Evolutionary conservation across 2,329 filamentous ascomycete species (phyloP).

Genomic region (Pochonia chlamydosporia): DNA sequence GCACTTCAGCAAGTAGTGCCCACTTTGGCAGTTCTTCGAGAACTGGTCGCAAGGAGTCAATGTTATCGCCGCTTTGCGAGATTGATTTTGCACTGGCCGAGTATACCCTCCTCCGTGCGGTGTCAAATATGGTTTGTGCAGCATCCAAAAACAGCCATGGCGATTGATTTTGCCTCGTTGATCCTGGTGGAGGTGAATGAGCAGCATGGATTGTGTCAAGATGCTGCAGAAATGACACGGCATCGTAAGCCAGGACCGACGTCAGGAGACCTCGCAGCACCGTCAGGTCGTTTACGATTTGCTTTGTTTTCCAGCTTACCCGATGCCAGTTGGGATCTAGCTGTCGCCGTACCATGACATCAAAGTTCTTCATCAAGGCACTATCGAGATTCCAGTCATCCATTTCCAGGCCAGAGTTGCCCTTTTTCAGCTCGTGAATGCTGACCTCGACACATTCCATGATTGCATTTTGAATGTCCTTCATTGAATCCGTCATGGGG

Average conservation of each 20-base stretch:
- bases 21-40: constrained; percentile 96
- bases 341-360: constrained; percentile 80
- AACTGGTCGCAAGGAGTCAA: constrained; percentile 67
- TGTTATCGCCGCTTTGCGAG: constrained; percentile 33
- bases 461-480: constrained; percentile 86
- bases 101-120: constrained; percentile 83
- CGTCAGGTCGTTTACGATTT: constrained; percentile 85
- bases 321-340: constrained; percentile 96
- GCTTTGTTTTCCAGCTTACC: constrained; percentile 88
- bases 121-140: constrained; percentile 88
- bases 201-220: constrained; percentile 91
- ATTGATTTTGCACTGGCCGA: constrained; percentile 56
- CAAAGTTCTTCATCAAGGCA: constrained; percentile 87
- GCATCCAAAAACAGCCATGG: constrained; percentile 96
- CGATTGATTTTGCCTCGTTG: constrained; percentile 80
- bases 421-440: constrained; percentile 88
- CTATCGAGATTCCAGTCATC: constrained; percentile 96
- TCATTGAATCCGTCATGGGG: constrained; percentile 92
- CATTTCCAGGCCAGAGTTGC: constrained; percentile 85
- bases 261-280: constrained; percentile 79
- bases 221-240: constrained; percentile 86
- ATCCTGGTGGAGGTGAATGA: constrained; percentile 81
- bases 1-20: constrained; percentile 78
- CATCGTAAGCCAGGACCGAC: constrained; percentile 77
- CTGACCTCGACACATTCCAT: constrained; percentile 95